These are phyloP conservation scores for Cercophora scortea DNA, from an alignment of 495 filamentous ascomycete species.

Conservation along the genomic window DNA sequence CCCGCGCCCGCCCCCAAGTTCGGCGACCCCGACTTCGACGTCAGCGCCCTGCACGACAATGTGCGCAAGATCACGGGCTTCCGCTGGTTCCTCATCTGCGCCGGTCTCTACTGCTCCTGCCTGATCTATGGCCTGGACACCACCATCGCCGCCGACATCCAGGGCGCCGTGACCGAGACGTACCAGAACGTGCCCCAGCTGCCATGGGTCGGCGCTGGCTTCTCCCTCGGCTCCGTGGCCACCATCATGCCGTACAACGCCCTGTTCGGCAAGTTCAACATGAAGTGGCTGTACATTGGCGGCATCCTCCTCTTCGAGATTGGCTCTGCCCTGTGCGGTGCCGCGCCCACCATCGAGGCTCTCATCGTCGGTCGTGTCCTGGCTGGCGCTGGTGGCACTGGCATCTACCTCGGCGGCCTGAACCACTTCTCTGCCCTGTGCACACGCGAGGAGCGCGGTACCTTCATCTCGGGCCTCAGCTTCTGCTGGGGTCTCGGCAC, in stretches of 20 bases:
- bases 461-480: slow-evolving; percentile 38
- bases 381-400: slow-evolving; percentile 36
- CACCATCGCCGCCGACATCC: slow-evolving; percentile 53
- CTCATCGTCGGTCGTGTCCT: slow-evolving; percentile 45
- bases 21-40: not conserved
- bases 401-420: slow-evolving; percentile 43
- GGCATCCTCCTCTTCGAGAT: slow-evolving; percentile 42
- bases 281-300: slow-evolving; percentile 47
- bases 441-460: slow-evolving; percentile 33
- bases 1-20: not conserved
- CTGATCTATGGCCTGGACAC: slow-evolving; percentile 49
- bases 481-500: slow-evolving; percentile 45
- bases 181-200: slow-evolving; percentile 43
- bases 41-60: not conserved
- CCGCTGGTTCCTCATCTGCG: not conserved
- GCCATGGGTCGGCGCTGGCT: slow-evolving; percentile 42
- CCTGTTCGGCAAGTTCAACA: slow-evolving; percentile 43
- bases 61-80: not conserved
- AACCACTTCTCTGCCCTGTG: slow-evolving; percentile 37
- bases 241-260: slow-evolving; percentile 34
- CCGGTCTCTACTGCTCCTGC: not conserved
- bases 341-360: slow-evolving; percentile 14
- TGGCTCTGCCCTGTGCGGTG: slow-evolving; percentile 44
- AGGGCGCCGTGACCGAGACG: slow-evolving; percentile 37
- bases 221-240: slow-evolving; percentile 37